Base-by-base conservation (phyloP, 768 basidiomycete species). In the Psilocybe cubensis region DNA sequence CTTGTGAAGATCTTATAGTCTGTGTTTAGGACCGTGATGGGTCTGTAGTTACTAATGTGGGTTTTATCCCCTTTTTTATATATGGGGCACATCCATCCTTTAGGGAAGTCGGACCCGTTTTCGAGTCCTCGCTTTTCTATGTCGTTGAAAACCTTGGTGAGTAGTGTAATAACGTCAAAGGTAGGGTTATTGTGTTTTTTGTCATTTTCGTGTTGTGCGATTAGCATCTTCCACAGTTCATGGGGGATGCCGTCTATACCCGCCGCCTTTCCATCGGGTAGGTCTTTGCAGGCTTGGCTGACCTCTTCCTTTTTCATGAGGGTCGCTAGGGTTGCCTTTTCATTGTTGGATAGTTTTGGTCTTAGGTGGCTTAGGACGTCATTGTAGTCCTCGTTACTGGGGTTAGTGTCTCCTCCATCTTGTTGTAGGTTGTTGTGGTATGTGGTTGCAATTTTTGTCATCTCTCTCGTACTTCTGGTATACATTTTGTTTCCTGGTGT, bases 51-150 rank as follows among this genome's bases (percentile, higher is more conserved):
- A 8, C 27, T 65, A 3, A 77, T 75, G 1, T 71, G 57, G 0
- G 44, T 56, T 2, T 29, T 45, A 7, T 76, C 74, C 6, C 70
- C 74, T 67, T 75, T 80, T 29, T 82, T 82, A 47, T 75, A 80
- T 0, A 81, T 51, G 0, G 74, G 76, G 66, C 74, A 74, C 69
- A 76, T 72, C 73, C 71, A 73, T 0, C 78, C 78, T 2, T 63
- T 33, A 0, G 69, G 25, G 46, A 76, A 82, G 0, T 14, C 4
- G 0, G 65, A 59, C 0, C 3, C 2, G 1, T 20, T 1, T 0
- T 20, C 41, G 0, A 71, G 10, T 0, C 75, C 74, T 28, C 71
- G 3, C 1, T 8, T 0, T 48, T 71, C 51, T 0, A 78, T 75
- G 42, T 78, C 64, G 42, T 70, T 68, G 33, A 44, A 69, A 0